Conservation (phyloP, 2,329 filamentous ascomycete species). For the Paraconiothyrium brasiliense region DNA sequence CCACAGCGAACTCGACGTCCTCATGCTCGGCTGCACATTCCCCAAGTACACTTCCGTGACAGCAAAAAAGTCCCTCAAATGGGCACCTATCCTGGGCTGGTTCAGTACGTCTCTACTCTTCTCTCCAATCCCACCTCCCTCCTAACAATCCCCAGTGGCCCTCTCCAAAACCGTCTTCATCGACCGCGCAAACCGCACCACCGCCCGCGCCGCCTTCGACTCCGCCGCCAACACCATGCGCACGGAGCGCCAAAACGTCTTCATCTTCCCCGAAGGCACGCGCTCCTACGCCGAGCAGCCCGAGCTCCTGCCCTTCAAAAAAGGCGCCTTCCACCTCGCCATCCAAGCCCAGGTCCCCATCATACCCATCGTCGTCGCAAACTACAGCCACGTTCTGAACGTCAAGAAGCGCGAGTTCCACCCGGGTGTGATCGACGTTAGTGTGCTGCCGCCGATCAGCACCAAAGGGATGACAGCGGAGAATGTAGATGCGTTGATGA, state of each 20-base stretch:
- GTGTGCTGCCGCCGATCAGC: constrained; percentile 47
- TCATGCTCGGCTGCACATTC: constrained; percentile 89
- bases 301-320: constrained; percentile 92
- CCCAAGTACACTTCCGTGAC: constrained; percentile 92
- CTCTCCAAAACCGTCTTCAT: constrained; percentile 94
- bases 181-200: constrained; percentile 84
- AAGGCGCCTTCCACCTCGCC: constrained; percentile 96
- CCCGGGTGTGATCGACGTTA: constrained; percentile 65
- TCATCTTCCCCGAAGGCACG: constrained; percentile 92
- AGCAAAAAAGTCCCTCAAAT: constrained; percentile 85
- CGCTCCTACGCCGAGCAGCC: constrained; percentile 87
- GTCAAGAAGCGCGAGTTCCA: constrained; percentile 54
- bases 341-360: constrained; percentile 94
- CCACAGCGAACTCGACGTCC: constrained; percentile 80
- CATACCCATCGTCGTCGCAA: constrained; percentile 74
- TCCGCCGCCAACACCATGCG: constrained; percentile 84
- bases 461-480: constrained; percentile 46
- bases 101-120: constrained; percentile 68
- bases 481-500: constrained; percentile 46
- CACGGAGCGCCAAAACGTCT: constrained; percentile 72
- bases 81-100: constrained; percentile 87
- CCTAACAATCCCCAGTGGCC: constrained; percentile 62
- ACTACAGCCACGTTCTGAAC: constrained; percentile 60
- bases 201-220: constrained; percentile 85
- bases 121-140: not conserved